phyloP scores from a whole-genome alignment of 495 filamentous ascomycete species.

The Viridothelium virens region DNA sequence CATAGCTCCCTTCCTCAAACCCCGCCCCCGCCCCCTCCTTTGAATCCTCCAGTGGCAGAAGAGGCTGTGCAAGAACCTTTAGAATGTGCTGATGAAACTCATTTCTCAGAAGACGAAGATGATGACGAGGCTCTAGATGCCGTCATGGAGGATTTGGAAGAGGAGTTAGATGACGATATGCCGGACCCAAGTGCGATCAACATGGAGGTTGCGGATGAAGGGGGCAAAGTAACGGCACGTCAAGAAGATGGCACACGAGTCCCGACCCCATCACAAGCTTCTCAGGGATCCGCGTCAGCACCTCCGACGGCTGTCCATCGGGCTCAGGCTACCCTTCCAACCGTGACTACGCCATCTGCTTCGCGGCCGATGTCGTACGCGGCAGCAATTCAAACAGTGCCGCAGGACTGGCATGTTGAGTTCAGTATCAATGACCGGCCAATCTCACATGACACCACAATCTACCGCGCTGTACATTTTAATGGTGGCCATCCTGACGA shows the following conservation, averaged over 20 bases:
- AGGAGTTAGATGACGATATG: constrained; percentile 70
- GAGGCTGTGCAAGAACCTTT: constrained; percentile 47
- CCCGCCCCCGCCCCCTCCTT: constrained; percentile 43
- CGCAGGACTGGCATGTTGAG: constrained; percentile 98
- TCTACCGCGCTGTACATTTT: constrained; percentile 89
- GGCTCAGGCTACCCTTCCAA: constrained; percentile 13
- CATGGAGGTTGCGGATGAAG: constrained; percentile 76
- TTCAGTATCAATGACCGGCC: constrained; percentile 82
- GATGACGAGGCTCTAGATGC: constrained; percentile 72
- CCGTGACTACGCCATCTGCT: constrained; percentile 32
- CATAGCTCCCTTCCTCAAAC: constrained; percentile 40
- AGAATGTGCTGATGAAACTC: constrained; percentile 91
- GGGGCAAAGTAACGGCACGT: constrained; percentile 85
- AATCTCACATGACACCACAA: constrained; percentile 85
- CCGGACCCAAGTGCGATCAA: constrained; percentile 84
- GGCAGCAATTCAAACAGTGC: constrained; percentile 64
- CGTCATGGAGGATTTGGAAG: constrained; percentile 84
- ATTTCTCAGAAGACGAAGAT: constrained; percentile 66
- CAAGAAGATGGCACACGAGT: constrained; percentile 92
- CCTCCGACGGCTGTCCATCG: constrained; percentile 38
- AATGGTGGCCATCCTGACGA: constrained; percentile 59
- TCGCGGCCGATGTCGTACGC: constrained; percentile 64
- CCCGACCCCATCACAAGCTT: constrained; percentile 69
- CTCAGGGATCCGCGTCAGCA: constrained; percentile 43
- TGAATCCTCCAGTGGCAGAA: constrained; percentile 36